Evolutionary conservation across 192 early-diverging fungal species (phyloP), one percentile per base, ranked within the genome.

Genomic region (Backusella australiensis): DNA sequence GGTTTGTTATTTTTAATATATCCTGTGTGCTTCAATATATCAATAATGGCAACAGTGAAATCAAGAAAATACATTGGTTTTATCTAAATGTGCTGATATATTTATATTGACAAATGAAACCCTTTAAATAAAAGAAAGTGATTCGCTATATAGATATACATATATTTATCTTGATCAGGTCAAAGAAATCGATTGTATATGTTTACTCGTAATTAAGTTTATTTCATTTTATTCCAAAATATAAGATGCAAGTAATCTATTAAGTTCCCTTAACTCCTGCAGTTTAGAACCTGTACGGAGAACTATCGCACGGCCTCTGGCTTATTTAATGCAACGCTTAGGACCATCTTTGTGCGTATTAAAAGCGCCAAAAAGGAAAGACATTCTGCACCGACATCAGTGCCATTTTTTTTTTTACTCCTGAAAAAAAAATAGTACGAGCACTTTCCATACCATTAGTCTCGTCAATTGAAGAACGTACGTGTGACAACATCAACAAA

Each of bases 381-480:
- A 26, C 21, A 59, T 59, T 21, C 53, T 59, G 53, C 53, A 59
- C 23, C 53, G 23, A 59, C 53, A 59, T 59, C 53, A 59, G 53
- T 59, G 53, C 53, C 53, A 59, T 59, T 12, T 63, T 29, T 59
- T 59, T 21, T 29, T n/a, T 49, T 49, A 49, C 56, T 63, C 56
- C 56, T 63, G 56, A 63, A 59, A 63, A 63, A 14, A 63, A 63
- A 63, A 32, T 32, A 59, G 17, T 29, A 29, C 21, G 8, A 29
- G n/a, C 56, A 2, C 56, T 63, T 63, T 63, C 26, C 26, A 63
- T 23, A 14, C 7, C n/a, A 29, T 63, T 9, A 11, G 56, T 29
- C 56, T 26, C 26, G 26, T 63, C 56, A 63, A 63, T 63, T 63
- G 56, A 63, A 63, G 56, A 63, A 63, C 56, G 56, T 63, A 63